Evolutionary conservation across 163 green algal genomes (phyloP).

Genomic region (Scenedesmus sp.): DNA sequence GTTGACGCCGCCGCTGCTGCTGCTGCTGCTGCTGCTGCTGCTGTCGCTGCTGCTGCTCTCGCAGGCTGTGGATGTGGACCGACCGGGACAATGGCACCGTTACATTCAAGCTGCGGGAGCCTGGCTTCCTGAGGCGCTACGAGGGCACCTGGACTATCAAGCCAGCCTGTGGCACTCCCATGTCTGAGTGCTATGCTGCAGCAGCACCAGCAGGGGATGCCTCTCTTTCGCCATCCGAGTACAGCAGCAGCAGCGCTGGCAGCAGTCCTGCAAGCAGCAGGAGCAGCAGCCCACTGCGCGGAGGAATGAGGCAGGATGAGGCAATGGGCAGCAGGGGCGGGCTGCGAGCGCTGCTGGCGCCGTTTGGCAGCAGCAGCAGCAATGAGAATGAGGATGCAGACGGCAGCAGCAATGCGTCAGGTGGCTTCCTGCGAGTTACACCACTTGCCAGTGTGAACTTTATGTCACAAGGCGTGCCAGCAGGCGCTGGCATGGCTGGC

Average conservation of each 20-base stretch:
- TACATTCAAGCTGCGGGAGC: constrained; percentile 64
- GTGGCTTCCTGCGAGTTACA: not conserved
- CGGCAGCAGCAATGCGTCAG: not conserved
- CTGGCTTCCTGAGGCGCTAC: constrained; percentile 64
- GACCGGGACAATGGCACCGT: constrained; percentile 61
- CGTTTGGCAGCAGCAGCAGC: not conserved
- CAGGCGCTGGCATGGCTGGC: not conserved
- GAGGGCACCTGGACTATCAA: constrained; percentile 48
- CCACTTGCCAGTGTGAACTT: constrained; percentile 23
- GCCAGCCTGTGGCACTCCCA: constrained; percentile 17
- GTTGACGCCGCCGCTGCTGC: not conserved
- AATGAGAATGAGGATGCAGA: too few species aligned
- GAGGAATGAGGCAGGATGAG: not conserved
- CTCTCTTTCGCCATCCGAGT: not conserved
- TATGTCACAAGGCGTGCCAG: not conserved
- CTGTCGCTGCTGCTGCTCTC: not conserved
- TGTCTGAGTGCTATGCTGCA: constrained; percentile 19
- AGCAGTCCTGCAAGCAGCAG: constrained; percentile 34
- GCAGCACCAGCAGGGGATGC: not conserved
- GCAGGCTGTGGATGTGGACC: constrained; percentile 61
- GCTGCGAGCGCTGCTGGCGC: not conserved
- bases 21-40: not conserved
- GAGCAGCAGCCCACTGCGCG: not conserved
- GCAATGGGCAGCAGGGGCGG: not conserved
- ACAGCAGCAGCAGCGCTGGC: constrained; percentile 24